Percentiles rank a stretch among this genome's conserved stretches.
phyloP scores from a whole-genome alignment of 108 stramenopile genomes.

The Cyclotella baltica region DNA sequence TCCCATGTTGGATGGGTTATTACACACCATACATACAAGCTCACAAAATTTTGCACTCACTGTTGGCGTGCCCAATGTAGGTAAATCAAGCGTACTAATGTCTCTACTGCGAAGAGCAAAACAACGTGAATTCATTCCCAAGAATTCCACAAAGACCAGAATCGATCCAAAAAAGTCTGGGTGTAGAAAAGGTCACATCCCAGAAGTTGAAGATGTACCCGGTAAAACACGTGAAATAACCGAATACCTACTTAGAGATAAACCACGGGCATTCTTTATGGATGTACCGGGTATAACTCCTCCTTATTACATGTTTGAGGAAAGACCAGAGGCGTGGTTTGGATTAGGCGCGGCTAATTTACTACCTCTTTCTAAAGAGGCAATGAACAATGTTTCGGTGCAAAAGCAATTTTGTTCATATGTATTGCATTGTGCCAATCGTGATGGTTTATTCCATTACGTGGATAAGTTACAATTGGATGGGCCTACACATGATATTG shows the following conservation, averaged over 20 bases:
- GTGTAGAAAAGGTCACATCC: constrained; percentile 1
- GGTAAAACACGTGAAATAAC: constrained; percentile 34
- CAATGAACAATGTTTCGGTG: neutral
- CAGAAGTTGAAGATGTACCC: constrained; percentile 11
- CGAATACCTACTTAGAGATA: constrained; percentile 16
- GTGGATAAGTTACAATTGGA: constrained; percentile 24
- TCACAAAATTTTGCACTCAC: constrained; percentile 19
- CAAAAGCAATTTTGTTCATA: constrained; percentile 17
- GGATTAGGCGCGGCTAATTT: constrained; percentile 18
- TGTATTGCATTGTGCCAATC: constrained; percentile 10
- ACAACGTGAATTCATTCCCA: neutral
- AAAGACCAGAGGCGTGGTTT: constrained; percentile 16
- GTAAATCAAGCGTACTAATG: constrained; percentile 12
- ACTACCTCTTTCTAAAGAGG: neutral
- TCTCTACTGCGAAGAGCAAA: neutral
- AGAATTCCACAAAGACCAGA: neutral
- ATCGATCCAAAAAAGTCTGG: neutral
- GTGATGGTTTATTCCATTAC: constrained; percentile 19
- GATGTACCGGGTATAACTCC: constrained; percentile 37
- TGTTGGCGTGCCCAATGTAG: constrained; percentile 20
- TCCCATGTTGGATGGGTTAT: neutral
- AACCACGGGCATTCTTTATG: constrained; percentile 24
- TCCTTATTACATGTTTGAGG: constrained; percentile 10
- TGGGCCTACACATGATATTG: constrained; percentile 25
- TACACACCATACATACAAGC: neutral